Evolutionary conservation across 2,329 filamentous ascomycete species (phyloP).

Genomic region (Alternaria atra): DNA sequence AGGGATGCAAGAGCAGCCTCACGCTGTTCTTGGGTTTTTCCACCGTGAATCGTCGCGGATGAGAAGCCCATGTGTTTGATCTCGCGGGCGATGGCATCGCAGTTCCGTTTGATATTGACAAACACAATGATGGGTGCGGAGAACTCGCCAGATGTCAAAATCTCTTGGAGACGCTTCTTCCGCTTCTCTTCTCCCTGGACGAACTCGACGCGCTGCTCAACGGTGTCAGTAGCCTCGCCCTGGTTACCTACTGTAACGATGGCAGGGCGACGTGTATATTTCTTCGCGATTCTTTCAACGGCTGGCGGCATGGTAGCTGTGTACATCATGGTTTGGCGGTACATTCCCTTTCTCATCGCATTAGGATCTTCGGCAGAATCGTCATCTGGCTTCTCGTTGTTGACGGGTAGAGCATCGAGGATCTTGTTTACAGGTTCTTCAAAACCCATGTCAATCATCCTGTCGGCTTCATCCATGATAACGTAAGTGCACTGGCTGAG

Average conservation of each 20-base stretch:
- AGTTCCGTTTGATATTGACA: constrained; percentile 99
- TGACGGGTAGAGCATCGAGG: constrained; percentile 88
- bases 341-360: constrained; percentile 86
- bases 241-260: constrained; percentile 94
- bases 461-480: constrained; percentile 99
- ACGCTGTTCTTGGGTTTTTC: constrained; percentile 97
- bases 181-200: constrained; percentile 90
- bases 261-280: constrained; percentile 91
- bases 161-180: constrained; percentile 94
- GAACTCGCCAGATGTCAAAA: constrained; percentile 82
- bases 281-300: constrained; percentile 95
- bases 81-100: constrained; percentile 91
- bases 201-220: constrained; percentile 96
- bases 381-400: constrained; percentile 93
- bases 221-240: constrained; percentile 95
- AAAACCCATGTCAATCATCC: constrained; percentile 98
- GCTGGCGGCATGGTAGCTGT: constrained; percentile 95
- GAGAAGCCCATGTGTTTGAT: constrained; percentile 94
- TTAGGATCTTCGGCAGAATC: constrained; percentile 87
- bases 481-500: constrained; percentile 97
- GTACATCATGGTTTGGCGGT: constrained; percentile 99
- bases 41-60: constrained; percentile 89
- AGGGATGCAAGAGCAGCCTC: constrained; percentile 90
- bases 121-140: constrained; percentile 95
- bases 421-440: constrained; percentile 98